Evolutionary conservation across 257 asterid species (phyloP), one percentile per base, ranked within the genome.

Genomic region (Nicotiana tomentosiformis): DNA sequence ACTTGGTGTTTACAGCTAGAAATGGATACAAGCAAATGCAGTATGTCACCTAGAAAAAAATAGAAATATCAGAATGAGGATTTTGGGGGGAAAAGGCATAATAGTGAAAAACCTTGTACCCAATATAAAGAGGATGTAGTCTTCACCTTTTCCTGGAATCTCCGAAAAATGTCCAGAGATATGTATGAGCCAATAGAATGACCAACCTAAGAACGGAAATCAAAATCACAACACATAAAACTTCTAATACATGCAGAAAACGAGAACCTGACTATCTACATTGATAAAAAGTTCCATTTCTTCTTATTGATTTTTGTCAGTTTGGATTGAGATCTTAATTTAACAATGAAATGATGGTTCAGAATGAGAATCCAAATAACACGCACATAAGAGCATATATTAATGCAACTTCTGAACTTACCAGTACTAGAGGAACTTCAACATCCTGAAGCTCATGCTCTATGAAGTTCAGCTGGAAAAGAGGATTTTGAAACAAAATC

Each of bases 111-210:
- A 66, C 4, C 32, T 30, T 29, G 18, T 81, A 81, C 78, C 46
- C 26, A 81, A 17, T 18, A 81, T 46, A 39, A 46, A 66, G 82
- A 39, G 15, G 16, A 55, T 76, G 60, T 58, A 14, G n/a, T 55
- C 51, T 67, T 90, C 84, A 96, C 99, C 98, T 94, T 93, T 85
- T 84, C 87, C 77, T 82, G 92, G 57, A 56, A 90, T 88, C 93
- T 90, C 86, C 85, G 90, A 80, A 92, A 89, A 69, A 90, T 84
- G 84, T 96, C 97, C 86, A 94, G 86, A 67, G 94, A 89, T 68
- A 96, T 92, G 82, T 93, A 86, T 69, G 98, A 89, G 84, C 98
- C 99, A 85, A 96, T 90, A 78, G 99, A 94, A 87, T 94, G 99
- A 68, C 97, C 97, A 67, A 96, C 97, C 99, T 94, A 88, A 87